Conservation (phyloP, 2,329 filamentous ascomycete species). For the Dendrostoma leiphaemia region DNA sequence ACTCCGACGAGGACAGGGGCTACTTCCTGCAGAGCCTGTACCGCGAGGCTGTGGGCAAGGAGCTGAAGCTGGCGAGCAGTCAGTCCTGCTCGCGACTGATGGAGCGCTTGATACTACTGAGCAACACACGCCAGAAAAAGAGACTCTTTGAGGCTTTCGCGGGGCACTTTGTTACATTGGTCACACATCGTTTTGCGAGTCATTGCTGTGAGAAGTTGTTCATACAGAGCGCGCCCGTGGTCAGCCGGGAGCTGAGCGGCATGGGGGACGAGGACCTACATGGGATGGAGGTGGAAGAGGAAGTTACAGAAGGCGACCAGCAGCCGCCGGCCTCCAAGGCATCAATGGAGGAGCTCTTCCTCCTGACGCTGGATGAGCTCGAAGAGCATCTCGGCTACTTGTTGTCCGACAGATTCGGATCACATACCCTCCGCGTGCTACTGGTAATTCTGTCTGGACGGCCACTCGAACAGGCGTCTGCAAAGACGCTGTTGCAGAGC, state of each 20-base stretch:
- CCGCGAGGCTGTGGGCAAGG: slow-evolving; percentile 83
- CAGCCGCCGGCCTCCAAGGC: slow-evolving; percentile 48
- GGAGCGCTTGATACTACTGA: slow-evolving; percentile 85
- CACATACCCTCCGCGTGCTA: slow-evolving; percentile 83
- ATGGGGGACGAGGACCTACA: slow-evolving; percentile 39
- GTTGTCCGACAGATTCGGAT: slow-evolving; percentile 84
- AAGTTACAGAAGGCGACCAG: slow-evolving; percentile 36
- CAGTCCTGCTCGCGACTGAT: slow-evolving; percentile 92
- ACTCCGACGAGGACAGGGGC: slow-evolving; percentile 67
- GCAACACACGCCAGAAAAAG: slow-evolving; percentile 78
- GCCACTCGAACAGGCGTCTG: slow-evolving; percentile 68
- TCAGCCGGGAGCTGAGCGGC: slow-evolving; percentile 68
- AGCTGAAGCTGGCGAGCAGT: slow-evolving; percentile 92
- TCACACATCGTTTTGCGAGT: slow-evolving; percentile 94
- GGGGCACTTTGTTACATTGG: slow-evolving; percentile 82
- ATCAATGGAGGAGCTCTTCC: slow-evolving; percentile 81
- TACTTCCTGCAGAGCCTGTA: slow-evolving; percentile 80
- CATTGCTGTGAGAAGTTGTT: slow-evolving; percentile 97
- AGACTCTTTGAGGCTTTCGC: slow-evolving; percentile 80
- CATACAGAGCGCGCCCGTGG: slow-evolving; percentile 73
- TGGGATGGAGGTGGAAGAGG: slow-evolving; percentile 40
- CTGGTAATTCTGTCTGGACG: slow-evolving; percentile 82
- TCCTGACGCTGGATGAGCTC: slow-evolving; percentile 82
- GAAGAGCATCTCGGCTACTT: slow-evolving; percentile 80
- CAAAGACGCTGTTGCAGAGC: slow-evolving; percentile 78